Evolutionary conservation across 805 yeast species (phyloP).

Genomic region (Yarrowia yakushimensis): DNA sequence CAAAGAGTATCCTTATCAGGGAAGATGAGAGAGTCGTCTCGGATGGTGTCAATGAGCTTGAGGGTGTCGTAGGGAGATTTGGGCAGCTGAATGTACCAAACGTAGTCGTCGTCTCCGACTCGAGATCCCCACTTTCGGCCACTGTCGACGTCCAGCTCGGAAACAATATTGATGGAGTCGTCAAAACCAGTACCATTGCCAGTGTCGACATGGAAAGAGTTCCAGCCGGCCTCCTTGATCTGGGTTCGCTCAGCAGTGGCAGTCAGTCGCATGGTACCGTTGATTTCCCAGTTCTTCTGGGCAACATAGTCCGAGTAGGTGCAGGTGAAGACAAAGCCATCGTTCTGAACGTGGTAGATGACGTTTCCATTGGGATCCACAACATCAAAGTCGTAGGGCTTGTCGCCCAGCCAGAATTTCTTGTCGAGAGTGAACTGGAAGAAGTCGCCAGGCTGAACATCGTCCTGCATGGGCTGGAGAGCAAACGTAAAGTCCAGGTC

Average conservation of each 20-base stretch:
- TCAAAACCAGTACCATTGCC: neutral
- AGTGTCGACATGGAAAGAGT: neutral
- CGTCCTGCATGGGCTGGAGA: neutral
- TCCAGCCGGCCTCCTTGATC: neutral
- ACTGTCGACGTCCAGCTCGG: neutral
- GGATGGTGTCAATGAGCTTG: neutral
- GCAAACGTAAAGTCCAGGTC: neutral
- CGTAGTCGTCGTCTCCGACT: neutral
- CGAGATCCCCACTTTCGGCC: neutral
- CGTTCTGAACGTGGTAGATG: slow-evolving; percentile 7
- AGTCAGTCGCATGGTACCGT: neutral
- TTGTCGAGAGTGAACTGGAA: slow-evolving; percentile 8
- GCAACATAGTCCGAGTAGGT: neutral
- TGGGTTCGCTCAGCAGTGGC: slow-evolving; percentile 10
- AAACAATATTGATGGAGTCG: neutral
- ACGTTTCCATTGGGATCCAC: neutral
- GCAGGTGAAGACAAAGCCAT: neutral
- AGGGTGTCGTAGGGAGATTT: neutral
- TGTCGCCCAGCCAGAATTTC: neutral
- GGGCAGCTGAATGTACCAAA: slow-evolving; percentile 4
- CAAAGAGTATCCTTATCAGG: neutral
- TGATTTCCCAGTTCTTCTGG: slow-evolving; percentile 5
- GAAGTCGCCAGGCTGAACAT: slow-evolving; percentile 15
- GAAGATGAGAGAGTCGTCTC: neutral
- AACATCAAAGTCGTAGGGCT: slow-evolving; percentile 17